Percentiles rank a stretch among this genome's conserved stretches.
phyloP scores from a whole-genome alignment of 805 yeast species.

The Pichia nakasei region DNA sequence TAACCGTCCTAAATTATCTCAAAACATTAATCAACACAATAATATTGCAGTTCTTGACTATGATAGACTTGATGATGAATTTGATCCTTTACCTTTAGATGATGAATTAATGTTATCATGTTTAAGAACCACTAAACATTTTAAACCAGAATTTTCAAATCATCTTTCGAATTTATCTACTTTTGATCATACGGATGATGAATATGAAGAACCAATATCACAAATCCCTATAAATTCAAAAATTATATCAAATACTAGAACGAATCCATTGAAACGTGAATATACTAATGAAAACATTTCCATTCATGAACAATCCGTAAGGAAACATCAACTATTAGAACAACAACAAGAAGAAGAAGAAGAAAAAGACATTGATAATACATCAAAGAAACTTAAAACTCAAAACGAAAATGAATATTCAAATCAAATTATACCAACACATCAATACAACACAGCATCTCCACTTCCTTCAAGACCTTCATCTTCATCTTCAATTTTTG shows the following conservation, averaged over 20 bases:
- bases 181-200: background rate
- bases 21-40: too few relatives aligned
- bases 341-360: background rate
- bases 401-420: too few relatives aligned
- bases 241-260: background rate
- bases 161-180: background rate
- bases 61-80: background rate
- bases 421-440: too few relatives aligned
- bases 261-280: background rate
- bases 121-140: background rate
- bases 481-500: too few relatives aligned
- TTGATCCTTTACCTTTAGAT: conserved; percentile 8
- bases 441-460: too few relatives aligned
- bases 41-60: background rate
- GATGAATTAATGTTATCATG: conserved; percentile 9
- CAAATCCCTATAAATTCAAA: too few relatives aligned
- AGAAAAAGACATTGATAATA: too few relatives aligned
- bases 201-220: too few relatives aligned
- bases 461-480: too few relatives aligned
- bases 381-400: too few relatives aligned
- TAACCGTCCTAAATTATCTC: background rate
- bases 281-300: too few relatives aligned
- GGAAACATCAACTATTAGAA: background rate
- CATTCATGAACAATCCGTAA: too few relatives aligned
- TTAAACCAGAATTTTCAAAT: background rate